A percentile compares a stretch with the other conserved stretches of the same genome.
These are phyloP conservation scores for Chaetothyriales sp. DNA, from an alignment of 2,329 filamentous ascomycete species.

Conservation along the genomic window DNA sequence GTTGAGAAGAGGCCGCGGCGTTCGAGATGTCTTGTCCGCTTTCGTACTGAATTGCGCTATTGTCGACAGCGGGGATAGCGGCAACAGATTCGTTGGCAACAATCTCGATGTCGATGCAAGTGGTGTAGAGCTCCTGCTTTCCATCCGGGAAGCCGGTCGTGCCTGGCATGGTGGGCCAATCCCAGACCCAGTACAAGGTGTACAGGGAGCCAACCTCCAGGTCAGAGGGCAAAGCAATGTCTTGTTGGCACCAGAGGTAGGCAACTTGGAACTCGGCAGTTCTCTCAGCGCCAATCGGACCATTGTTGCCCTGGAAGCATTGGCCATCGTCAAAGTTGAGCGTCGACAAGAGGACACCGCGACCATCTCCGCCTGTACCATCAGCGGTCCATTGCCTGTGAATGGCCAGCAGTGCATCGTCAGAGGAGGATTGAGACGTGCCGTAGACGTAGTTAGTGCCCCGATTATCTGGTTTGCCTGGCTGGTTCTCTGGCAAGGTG, in stretches of 20 bases:
- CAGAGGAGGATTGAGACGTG: slow-evolving; percentile 44
- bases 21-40: slow-evolving; percentile 25
- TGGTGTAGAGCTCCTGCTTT: slow-evolving; percentile 35
- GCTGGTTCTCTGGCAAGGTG: slow-evolving; percentile 42
- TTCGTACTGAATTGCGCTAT: slow-evolving; percentile 16
- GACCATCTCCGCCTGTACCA: slow-evolving; percentile 66
- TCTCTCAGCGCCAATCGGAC: slow-evolving; percentile 46
- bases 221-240: slow-evolving; percentile 60
- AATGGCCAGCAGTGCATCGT: slow-evolving; percentile 50
- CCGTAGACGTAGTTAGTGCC: slow-evolving; percentile 66
- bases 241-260: slow-evolving; percentile 66
- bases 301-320: slow-evolving; percentile 67
- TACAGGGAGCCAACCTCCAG: slow-evolving; percentile 50
- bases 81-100: slow-evolving; percentile 12
- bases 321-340: slow-evolving; percentile 81
- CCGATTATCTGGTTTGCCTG: slow-evolving; percentile 49
- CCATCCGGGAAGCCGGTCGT: slow-evolving; percentile 26
- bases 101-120: slow-evolving; percentile 36
- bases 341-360: slow-evolving; percentile 61
- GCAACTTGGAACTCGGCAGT: slow-evolving; percentile 42
- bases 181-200: slow-evolving; percentile 93
- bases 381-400: slow-evolving; percentile 65
- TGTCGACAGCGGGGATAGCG: slow-evolving; percentile 10
- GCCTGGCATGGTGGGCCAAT: slow-evolving; percentile 56
- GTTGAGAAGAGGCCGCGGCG: slow-evolving; percentile 27